Evolutionary conservation across 2,329 filamentous ascomycete genomes (phyloP).

Genomic region (Pyricularia grisea): DNA sequence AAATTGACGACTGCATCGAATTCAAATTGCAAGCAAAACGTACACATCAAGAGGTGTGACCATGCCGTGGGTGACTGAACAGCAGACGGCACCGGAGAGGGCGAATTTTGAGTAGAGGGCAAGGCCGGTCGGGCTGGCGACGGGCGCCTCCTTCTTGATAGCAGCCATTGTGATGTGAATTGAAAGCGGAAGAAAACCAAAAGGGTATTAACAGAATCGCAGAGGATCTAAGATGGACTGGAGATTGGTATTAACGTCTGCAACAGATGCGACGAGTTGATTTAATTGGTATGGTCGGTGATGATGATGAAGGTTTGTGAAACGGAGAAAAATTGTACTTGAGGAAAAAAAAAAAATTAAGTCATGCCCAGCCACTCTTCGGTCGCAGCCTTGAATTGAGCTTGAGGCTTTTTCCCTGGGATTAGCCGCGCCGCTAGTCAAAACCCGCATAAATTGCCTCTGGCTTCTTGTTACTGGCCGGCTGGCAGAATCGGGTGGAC

Average conservation of each 20-base stretch:
- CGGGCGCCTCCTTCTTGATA: conserved; percentile 2
- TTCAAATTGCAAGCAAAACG: neutral
- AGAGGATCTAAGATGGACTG: neutral
- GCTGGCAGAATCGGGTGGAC: neutral
- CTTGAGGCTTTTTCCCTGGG: neutral
- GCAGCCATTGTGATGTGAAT: conserved; percentile 2
- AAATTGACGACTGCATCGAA: neutral
- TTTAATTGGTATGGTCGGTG: neutral
- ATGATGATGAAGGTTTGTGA: neutral
- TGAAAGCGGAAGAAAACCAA: neutral
- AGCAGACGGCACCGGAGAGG: conserved; percentile 95
- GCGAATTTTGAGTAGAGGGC: conserved; percentile 91
- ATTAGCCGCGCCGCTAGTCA: neutral
- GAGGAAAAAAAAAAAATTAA: neutral
- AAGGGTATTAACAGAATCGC: neutral
- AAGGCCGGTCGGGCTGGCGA: conserved; percentile 32
- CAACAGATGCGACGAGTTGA: neutral
- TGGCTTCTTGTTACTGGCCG: neutral
- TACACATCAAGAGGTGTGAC: conserved; percentile 99
- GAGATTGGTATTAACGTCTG: neutral
- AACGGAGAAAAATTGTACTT: neutral
- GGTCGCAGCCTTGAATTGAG: neutral
- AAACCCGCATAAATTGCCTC: neutral
- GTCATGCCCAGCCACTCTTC: neutral
- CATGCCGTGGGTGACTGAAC: conserved; percentile 92